Base-by-base conservation (phyloP, 768 basidiomycete genomes). In the Baorangia bicolor region DNA sequence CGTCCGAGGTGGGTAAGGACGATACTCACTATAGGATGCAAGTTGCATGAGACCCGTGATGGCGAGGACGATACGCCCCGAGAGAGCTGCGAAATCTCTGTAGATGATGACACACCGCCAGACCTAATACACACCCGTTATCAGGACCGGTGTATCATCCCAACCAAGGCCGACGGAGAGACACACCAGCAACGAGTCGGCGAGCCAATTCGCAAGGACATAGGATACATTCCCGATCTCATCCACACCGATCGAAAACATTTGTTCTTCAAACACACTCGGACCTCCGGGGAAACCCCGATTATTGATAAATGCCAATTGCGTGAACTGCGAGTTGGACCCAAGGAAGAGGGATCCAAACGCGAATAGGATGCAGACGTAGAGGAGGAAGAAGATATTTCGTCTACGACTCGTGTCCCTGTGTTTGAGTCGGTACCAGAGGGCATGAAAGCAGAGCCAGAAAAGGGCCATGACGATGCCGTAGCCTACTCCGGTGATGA, bases 101-200 rank as follows among this genome's bases (percentile, higher is more conserved):
- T 57, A 71, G 43, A 70, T 71, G 30, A 68, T 63, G 21, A 62
- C 51, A 54, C 67, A 69, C 21, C 69, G 69, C 69, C 69, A 70
- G 34, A 69, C 61, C 68, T 69, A 27, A 38, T 14, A 41, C 1
- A 18, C 11, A 9, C 6, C 25, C 25, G 16, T 14, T 16, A 14
- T 51, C 4, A 23, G 2, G 11, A 47, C 31, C 20, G 38, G 13
- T 20, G 14, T 13, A 16, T 54, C 21, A 49, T 41, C 31, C 18
- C 31, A 23, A 13, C 0, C 31, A 23, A 13, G 0, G 31, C 38
- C 2, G 12, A 48, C 12, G 0, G 5, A 43, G 27, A 21, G 9
- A 3, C 57, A 38, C 47, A 71, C 69, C 59, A 70, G 51, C 30
- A 70, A 46, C 11, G 63, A 58, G 44, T 69, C 62, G 5, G 63